Conservation (phyloP, 805 yeast genomes). For the Wickerhamiella alocasiicola region DNA sequence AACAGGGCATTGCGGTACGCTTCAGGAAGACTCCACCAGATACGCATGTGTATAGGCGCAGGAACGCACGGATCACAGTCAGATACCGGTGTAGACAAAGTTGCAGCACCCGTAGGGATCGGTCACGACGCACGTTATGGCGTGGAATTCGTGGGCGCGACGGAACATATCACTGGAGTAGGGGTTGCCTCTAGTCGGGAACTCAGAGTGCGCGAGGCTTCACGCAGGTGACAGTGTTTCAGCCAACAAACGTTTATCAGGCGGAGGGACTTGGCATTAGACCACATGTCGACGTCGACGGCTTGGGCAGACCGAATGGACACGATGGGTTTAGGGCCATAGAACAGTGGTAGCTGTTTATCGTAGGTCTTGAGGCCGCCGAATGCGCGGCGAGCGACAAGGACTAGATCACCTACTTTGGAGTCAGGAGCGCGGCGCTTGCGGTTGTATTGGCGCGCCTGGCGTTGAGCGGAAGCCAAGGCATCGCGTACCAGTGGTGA, state of each 20-base stretch:
- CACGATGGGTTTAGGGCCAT: not conserved
- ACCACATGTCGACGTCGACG: slow-evolving; percentile 4
- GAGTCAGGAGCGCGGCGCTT: not conserved
- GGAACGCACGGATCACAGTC: slow-evolving; percentile 3
- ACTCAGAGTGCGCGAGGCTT: not conserved
- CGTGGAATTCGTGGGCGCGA: not conserved
- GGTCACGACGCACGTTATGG: not conserved
- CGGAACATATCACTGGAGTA: not conserved
- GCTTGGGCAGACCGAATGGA: not conserved
- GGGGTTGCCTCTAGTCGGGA: not conserved
- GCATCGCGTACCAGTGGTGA: slow-evolving; percentile 2
- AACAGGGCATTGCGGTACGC: not conserved
- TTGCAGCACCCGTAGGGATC: not conserved
- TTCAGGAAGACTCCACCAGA: not conserved
- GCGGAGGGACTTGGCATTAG: not conserved
- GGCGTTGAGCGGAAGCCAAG: not conserved
- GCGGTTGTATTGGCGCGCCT: not conserved
- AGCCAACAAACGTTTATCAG: slow-evolving; percentile 3
- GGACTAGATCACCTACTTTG: not conserved
- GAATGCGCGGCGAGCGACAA: slow-evolving; percentile 1
- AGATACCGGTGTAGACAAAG: slow-evolving; percentile 2
- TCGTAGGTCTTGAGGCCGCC: not conserved
- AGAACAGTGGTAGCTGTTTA: not conserved
- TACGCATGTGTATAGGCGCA: not conserved
- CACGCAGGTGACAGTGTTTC: not conserved